These are phyloP conservation scores for Dactylis glomerata DNA, from an alignment of 176 grass and related monocot genomes.

Conservation along the genomic window DNA sequence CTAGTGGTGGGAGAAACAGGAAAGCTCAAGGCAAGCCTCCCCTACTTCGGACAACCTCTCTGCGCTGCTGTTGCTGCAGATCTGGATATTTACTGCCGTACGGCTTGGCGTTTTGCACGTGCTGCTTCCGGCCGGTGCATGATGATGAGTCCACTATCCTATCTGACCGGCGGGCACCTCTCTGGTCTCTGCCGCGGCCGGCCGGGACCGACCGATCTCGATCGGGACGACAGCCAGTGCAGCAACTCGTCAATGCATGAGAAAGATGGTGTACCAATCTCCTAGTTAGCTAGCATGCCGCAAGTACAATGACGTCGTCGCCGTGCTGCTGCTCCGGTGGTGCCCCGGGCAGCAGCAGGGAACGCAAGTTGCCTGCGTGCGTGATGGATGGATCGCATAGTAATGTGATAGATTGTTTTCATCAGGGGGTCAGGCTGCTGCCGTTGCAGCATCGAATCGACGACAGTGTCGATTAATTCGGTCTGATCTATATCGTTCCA, in stretches of 20 bases:
- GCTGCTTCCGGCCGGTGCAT: background rate
- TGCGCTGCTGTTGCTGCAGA: background rate
- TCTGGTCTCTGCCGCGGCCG: background rate
- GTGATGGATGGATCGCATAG: background rate
- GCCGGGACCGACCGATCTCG: background rate
- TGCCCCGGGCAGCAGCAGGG: background rate
- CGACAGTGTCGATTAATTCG: background rate
- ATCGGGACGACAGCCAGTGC: background rate
- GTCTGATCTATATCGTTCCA: too few relatives aligned
- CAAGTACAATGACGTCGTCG: background rate
- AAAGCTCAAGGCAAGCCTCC: too few relatives aligned
- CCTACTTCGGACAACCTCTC: too few relatives aligned
- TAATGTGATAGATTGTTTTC: background rate
- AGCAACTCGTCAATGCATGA: background rate
- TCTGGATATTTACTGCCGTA: background rate
- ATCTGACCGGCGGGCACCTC: background rate
- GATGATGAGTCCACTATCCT: background rate
- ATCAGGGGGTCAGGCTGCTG: background rate
- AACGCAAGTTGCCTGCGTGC: background rate
- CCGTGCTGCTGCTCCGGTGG: background rate
- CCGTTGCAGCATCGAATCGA: background rate
- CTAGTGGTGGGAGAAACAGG: too few relatives aligned
- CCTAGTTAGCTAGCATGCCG: too few relatives aligned
- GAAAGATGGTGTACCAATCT: background rate
- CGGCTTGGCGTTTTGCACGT: constrained; percentile 1